These are phyloP conservation scores for Stylosanthes scabra DNA, from an alignment of 331 rosid species.

Conservation along the genomic window DNA sequence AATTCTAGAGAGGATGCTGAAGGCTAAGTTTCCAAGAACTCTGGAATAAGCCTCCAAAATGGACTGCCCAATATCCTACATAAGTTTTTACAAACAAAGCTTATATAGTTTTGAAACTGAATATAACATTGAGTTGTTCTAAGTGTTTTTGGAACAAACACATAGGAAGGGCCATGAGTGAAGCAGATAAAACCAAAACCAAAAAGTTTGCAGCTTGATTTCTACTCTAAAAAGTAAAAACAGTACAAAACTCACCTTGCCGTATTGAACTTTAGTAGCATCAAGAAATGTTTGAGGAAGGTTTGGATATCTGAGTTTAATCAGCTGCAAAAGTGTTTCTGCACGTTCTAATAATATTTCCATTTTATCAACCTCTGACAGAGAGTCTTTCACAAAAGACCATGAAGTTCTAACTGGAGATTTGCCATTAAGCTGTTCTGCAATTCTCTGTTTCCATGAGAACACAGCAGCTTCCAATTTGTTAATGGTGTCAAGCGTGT, in stretches of 20 bases:
- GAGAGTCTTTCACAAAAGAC: slow-evolving; percentile 71
- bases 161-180: background rate
- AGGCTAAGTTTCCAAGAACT: slow-evolving; percentile 82
- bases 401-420: slow-evolving; percentile 84
- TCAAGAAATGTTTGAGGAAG: slow-evolving; percentile 91
- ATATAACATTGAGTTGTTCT: background rate
- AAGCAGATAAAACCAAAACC: slow-evolving; percentile 19
- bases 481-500: slow-evolving; percentile 74
- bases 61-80: slow-evolving; percentile 84
- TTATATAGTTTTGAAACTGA: background rate
- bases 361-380: slow-evolving; percentile 68
- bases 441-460: slow-evolving; percentile 74
- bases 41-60: slow-evolving; percentile 91
- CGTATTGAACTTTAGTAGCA: slow-evolving; percentile 79
- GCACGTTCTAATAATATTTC: slow-evolving; percentile 70
- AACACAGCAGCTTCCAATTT: slow-evolving; percentile 79
- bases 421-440: slow-evolving; percentile 56
- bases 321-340: slow-evolving; percentile 62
- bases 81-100: slow-evolving; percentile 25
- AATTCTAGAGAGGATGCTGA: slow-evolving; percentile 81
- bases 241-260: slow-evolving; percentile 62
- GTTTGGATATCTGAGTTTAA: slow-evolving; percentile 75
- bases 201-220: background rate
- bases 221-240: background rate
- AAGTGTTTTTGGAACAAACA: background rate